A percentile compares a stretch with the other conserved stretches of the same genome.
Conservation (phyloP, 1,139 yeast genomes). For the Yamadazyma blattariae region DNA sequence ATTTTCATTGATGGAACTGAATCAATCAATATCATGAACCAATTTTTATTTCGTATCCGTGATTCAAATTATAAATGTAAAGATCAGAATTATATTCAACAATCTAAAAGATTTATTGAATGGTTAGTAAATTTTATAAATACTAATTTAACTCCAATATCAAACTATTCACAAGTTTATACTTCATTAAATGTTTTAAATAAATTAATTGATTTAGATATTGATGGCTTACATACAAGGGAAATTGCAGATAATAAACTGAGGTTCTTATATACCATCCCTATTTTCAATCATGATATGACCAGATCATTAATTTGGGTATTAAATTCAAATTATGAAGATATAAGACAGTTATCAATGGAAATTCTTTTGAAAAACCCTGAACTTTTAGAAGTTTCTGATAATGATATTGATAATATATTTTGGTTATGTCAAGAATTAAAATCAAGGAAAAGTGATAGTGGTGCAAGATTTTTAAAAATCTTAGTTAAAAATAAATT, state of each 20-base stretch:
- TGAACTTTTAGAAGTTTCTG: slow-evolving; percentile 15
- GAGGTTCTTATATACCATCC: slow-evolving; percentile 18
- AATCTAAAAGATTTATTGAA: slow-evolving; percentile 37
- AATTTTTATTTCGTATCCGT: slow-evolving; percentile 58
- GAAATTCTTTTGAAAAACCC: slow-evolving; percentile 51
- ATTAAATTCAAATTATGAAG: slow-evolving; percentile 71
- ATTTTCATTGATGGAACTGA: slow-evolving; percentile 61
- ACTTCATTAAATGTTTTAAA: slow-evolving; percentile 50
- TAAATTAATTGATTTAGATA: slow-evolving; percentile 51
- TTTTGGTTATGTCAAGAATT: slow-evolving; percentile 47
- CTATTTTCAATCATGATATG: slow-evolving; percentile 20
- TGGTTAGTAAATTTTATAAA: slow-evolving; percentile 42
- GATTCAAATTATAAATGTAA: slow-evolving; percentile 59
- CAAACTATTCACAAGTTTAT: slow-evolving; percentile 62
- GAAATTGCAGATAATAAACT: slow-evolving; percentile 7
- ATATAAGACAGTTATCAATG: slow-evolving; percentile 57
- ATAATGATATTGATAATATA: slow-evolving; percentile 21
- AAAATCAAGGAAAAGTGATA: slow-evolving; percentile 74
- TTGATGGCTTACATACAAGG: slow-evolving; percentile 38
- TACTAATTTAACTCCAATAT: slow-evolving; percentile 55
- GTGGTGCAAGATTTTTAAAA: slow-evolving; percentile 71
- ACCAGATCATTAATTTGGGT: slow-evolving; percentile 55
- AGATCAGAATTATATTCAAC: slow-evolving; percentile 21
- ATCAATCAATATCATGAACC: slow-evolving; percentile 57
- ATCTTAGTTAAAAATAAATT: slow-evolving; percentile 25